Evolutionary conservation across 2,329 filamentous ascomycete species (phyloP), one percentile per base, ranked within the genome.

Genomic region (Fusarium sp.): DNA sequence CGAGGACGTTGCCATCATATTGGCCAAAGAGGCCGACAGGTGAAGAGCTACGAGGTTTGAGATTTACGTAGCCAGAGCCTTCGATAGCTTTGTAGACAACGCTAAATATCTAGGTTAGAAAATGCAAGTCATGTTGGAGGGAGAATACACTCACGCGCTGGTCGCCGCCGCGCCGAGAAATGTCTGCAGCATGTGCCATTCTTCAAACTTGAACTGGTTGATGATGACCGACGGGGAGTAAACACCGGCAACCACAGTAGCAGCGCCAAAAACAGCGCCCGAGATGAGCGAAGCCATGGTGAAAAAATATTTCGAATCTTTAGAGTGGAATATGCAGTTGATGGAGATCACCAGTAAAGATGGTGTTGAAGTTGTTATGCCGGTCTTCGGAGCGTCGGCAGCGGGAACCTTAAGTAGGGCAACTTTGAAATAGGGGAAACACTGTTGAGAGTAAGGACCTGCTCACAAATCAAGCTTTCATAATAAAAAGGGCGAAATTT

Each of bases 181-280:
- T 11, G 87, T 86, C 80, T 92, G 87, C 33, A 91, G 79, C 91
- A 93, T 93, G 79, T 91, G 90, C 81, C 88, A 92, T 78, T 91
- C 87, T 57, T 86, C 81, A 54, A 92, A 83, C 27, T 84, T 85
- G 82, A 93, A 87, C 82, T 93, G 92, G 10, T 85, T 82, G 66
- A 90, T 80, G 74, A 94, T 91, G 56, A 91, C 85, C 0, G 86
- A 83, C 0, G 91, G 91, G 40, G 87, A 84, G 76, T 89, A 88
- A 65, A 93, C 89, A 33, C 90, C 91, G 2, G 91, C 86, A 4
- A 86, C 87, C 35, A 89, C 85, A 50, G 93, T 85, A 65, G 90
- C 89, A 12, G 88, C 88, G 56, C 92, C 92, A 74, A 93, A 93
- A 54, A 87, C 84, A 45, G 86, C 86, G 27, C 91, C 91, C 1